Evolutionary conservation across 371 early-diverging fungal genomes (phyloP).

Genomic region (Circinella minor): DNA sequence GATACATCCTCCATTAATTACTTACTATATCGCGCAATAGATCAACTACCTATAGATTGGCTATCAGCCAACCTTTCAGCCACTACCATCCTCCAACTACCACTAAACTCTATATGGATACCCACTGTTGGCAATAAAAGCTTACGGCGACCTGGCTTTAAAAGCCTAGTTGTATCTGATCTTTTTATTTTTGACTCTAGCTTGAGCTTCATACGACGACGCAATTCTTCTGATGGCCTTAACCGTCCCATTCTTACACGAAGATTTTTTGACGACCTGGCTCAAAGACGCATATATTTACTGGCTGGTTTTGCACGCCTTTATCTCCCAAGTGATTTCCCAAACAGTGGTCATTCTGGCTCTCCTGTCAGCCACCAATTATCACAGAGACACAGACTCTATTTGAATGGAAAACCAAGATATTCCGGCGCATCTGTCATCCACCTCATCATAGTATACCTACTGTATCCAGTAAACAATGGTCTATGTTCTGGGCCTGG

Average conservation of each 20-base stretch:
- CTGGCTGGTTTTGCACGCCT: not conserved
- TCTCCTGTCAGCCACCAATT: no score
- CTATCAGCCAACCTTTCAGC: not conserved
- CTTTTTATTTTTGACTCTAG: not conserved
- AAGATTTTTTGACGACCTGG: not conserved
- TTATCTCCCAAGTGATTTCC: not conserved
- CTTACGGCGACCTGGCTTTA: not conserved
- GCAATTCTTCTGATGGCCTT: not conserved
- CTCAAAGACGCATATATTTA: not conserved
- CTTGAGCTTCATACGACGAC: not conserved
- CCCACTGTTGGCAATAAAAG: not conserved
- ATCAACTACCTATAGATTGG: not conserved
- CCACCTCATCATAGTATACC: no score
- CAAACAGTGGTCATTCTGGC: not conserved
- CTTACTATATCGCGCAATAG: not conserved
- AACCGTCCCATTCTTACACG: not conserved
- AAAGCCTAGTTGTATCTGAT: not conserved
- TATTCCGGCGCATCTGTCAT: no score
- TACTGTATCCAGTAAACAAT: no score
- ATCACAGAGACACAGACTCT: no score
- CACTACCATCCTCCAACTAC: not conserved
- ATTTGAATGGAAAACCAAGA: no score
- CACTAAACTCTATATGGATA: not conserved
- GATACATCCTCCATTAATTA: not conserved
- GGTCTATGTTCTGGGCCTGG: no score